Evolutionary conservation across 345 rosid species (phyloP).

Genomic region (Anastatica hierochuntica): DNA sequence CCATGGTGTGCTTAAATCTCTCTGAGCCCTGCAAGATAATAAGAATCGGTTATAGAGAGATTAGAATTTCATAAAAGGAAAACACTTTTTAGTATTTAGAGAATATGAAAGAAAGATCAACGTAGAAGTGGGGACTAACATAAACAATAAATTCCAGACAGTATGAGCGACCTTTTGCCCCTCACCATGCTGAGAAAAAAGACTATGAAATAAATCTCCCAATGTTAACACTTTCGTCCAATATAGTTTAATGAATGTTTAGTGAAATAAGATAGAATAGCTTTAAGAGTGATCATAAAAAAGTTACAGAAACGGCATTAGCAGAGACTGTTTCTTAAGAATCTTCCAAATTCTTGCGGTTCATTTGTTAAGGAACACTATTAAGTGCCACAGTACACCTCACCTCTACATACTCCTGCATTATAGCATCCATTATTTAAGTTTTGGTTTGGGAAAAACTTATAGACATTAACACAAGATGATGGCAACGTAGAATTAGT

Average conservation of each 20-base stretch:
- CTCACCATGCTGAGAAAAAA: constrained; percentile 81
- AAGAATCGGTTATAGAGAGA: background rate
- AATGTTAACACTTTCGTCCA: constrained; percentile 9
- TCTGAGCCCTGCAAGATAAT: constrained; percentile 56
- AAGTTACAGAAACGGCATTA: constrained; percentile 93
- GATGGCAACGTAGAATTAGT: no score
- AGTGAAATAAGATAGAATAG: background rate
- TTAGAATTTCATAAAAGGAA: background rate
- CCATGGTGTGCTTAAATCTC: constrained; percentile 93
- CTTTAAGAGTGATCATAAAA: constrained; percentile 36
- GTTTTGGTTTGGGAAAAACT: no score
- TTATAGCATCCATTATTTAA: no score
- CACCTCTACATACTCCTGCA: constrained; percentile 87
- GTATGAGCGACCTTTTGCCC: constrained; percentile 78
- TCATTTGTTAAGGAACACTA: constrained; percentile 72
- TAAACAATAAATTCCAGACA: constrained; percentile 87
- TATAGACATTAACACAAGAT: no score
- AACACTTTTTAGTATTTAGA: background rate
- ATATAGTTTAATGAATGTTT: background rate
- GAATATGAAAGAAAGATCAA: constrained; percentile 23
- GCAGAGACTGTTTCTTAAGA: constrained; percentile 65
- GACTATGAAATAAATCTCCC: constrained; percentile 36
- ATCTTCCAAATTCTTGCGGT: constrained; percentile 57
- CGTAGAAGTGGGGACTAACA: constrained; percentile 94
- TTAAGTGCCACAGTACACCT: constrained; percentile 68